Conservation (phyloP, 169 alveolate species). For the Plasmodium berghei region DNA sequence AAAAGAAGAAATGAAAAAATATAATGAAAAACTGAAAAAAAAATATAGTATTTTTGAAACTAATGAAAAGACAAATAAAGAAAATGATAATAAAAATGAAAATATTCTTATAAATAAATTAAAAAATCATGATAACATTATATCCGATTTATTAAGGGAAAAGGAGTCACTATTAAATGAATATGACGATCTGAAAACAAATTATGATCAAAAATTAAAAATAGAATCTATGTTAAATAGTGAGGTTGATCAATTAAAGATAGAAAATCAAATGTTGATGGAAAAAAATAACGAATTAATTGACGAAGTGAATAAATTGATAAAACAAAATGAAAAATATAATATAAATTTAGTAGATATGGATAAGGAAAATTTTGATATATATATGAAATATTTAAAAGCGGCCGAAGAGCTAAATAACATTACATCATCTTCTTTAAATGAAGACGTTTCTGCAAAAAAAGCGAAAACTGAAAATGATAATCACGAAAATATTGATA, state of each 20-base stretch:
- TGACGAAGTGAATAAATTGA: conserved; percentile 23
- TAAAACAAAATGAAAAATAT: conserved; percentile 59
- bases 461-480: not conserved
- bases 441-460: not conserved
- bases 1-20: conserved; percentile 38
- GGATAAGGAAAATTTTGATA: conserved; percentile 66
- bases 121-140: conserved; percentile 59
- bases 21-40: conserved; percentile 34
- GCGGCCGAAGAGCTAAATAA: conserved; percentile 37
- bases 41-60: conserved; percentile 48
- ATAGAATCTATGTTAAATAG: conserved; percentile 20
- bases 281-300: conserved; percentile 30
- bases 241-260: conserved; percentile 47
- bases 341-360: conserved; percentile 47
- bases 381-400: conserved; percentile 55
- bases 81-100: conserved; percentile 28
- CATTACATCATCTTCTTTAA: conserved; percentile 7
- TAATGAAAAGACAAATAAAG: conserved; percentile 14
- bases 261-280: conserved; percentile 18
- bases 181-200: conserved; percentile 54
- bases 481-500: not conserved
- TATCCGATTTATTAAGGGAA: conserved; percentile 46
- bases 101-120: conserved; percentile 20
- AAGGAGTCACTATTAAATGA: conserved; percentile 47
- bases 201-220: conserved; percentile 48